These are phyloP conservation scores for Pinus taeda DNA, from an alignment of 75 land plant species.

Conservation along the genomic window DNA sequence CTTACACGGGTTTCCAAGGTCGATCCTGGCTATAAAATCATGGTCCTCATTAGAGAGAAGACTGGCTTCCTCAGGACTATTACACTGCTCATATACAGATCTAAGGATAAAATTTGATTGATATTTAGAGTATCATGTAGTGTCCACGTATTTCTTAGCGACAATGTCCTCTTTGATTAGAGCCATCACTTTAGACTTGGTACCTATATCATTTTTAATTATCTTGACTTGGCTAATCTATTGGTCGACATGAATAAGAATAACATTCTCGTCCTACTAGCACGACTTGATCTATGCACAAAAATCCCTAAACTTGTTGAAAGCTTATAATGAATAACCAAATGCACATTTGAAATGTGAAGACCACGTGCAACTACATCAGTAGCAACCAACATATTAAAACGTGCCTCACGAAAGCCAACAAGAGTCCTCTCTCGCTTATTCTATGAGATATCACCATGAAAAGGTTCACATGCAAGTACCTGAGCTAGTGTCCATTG, in stretches of 20 bases:
- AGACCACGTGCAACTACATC: conserved; percentile 99
- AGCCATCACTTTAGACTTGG: conserved; percentile 8
- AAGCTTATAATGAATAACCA: conserved; percentile 71
- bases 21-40: no score
- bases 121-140: no score
- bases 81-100: no score
- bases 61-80: no score
- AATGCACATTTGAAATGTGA: conserved; percentile 92
- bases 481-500: conserved; percentile 46
- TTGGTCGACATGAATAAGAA: conserved; percentile 43
- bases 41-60: no score
- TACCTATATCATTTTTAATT: conserved; percentile 13
- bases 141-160: no score
- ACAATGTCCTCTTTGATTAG: no score
- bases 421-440: conserved; percentile 88
- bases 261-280: conserved; percentile 71
- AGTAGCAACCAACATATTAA: conserved; percentile 58
- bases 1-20: no score
- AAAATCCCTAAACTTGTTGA: conserved; percentile 60
- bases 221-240: conserved; percentile 28
- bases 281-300: conserved; percentile 84
- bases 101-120: no score
- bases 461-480: conserved; percentile 63
- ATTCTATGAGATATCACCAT: conserved; percentile 83
- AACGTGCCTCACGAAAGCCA: conserved; percentile 74